Evolutionary conservation across 306 rosid species (phyloP), one percentile per base, ranked within the genome.

Genomic region (Ceratonia siliqua): DNA sequence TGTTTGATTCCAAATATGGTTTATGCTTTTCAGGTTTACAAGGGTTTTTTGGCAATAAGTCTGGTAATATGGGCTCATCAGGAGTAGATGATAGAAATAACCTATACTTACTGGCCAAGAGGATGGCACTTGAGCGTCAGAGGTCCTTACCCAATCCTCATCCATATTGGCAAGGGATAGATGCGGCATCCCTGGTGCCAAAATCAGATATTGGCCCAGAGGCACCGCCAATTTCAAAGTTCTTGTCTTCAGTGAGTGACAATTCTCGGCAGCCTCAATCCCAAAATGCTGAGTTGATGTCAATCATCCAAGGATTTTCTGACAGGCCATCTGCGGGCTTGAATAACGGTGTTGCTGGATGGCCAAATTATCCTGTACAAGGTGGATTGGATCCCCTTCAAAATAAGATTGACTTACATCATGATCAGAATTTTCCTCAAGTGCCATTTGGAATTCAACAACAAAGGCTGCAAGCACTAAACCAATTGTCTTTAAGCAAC

Each of bases 61-160:
- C 87, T 81, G 80, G 62, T 68, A 67, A 66, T 75, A 13, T 89
- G 68, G 83, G 87, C 25, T 73, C 86, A 1, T 65, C 87, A 14
- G 92, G 87, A 78, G 85, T 83, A 10, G 97, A 89, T 62, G 64
- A 78, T 67, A 87, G 83, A 78, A 86, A 75, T 72, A 74, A 81
- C 83, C 79, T 82, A 41, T 70, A 72, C 79, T 48, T 94, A 67
- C 55, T 94, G 79, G 94, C 92, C 35, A 81, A 89, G 87, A 87
- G 90, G 84, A 84, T 94, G 90, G 96, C 86, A 24, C 85, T 89
- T 48, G 98, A 94, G 12, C 83, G 83, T 13, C 98, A 89, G 79
- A 76, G 84, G 70, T 89, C 98, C 18, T 50, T 91, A 30, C 79
- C 92, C 33, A 89, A 65, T 76, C 77, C 98, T 63, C 81, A 88